Conservation (phyloP, 116 monocot genomes). For the Iris pallida region DNA sequence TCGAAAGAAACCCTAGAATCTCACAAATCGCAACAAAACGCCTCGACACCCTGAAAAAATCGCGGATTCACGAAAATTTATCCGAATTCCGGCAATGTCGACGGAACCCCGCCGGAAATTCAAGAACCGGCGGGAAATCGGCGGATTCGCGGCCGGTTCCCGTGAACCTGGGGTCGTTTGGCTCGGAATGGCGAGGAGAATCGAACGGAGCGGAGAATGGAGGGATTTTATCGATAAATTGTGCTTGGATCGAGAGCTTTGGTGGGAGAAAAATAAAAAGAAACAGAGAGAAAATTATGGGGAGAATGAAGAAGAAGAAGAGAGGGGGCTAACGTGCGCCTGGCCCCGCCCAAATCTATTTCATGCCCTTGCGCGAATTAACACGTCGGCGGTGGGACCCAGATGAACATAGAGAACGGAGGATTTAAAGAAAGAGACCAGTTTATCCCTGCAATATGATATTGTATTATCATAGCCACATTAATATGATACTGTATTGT, state of each 20-base stretch:
- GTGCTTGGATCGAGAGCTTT: neutral
- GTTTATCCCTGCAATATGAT: too few relatives aligned
- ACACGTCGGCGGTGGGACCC: too few relatives aligned
- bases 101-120: neutral
- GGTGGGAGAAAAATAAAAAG: neutral
- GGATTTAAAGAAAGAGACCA: too few relatives aligned
- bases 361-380: too few relatives aligned
- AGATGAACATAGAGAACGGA: too few relatives aligned
- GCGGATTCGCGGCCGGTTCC: slow-evolving; percentile 2
- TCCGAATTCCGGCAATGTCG: slow-evolving; percentile 1
- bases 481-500: too few relatives aligned
- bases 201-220: slow-evolving; percentile 7
- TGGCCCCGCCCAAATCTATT: too few relatives aligned
- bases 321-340: too few relatives aligned
- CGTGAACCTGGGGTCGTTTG: slow-evolving; percentile 15
- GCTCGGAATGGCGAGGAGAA: slow-evolving; percentile 25
- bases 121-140: slow-evolving; percentile 2
- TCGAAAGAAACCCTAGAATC: slow-evolving; percentile 20
- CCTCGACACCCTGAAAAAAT: neutral
- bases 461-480: too few relatives aligned
- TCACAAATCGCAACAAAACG: neutral
- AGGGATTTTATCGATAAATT: neutral
- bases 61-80: neutral
- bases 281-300: neutral
- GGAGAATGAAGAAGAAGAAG: neutral